Base-by-base conservation (phyloP, 2,329 filamentous ascomycete species). In the Didymosphaeria variabile region DNA sequence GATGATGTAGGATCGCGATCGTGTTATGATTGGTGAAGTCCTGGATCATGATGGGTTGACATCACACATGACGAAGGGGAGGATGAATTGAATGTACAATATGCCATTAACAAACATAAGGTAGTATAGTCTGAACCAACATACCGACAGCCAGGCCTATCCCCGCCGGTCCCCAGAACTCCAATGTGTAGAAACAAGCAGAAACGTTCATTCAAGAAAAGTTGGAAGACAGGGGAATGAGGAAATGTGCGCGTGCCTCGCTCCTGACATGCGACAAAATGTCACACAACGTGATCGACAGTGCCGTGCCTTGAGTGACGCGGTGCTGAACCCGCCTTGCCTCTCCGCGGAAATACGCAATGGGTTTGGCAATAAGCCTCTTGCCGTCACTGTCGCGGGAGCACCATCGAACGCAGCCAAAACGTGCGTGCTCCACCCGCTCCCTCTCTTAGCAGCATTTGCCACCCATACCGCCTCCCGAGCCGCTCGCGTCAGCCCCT, bases 361-460 rank as follows among this genome's bases (percentile, higher is more conserved):
- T n/a, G 9, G 29, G 17, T 34, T 12, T 34, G 26, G 29, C 6
- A n/a, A n/a, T 8, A 2, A n/a, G 31, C 29, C 26, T 12, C 17
- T 47, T 15, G 10, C 46, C 15, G 46, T 19, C 46, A 34, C 10
- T 29, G 32, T 32, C 55, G n/a, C 31, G 15, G 15, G 15, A 34
- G 26, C 42, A 17, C 40, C 21, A 31, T 44, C 51, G 23, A 42
- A 54, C 23, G 36, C 51, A 21, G 51, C 34, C 51, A 10, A 44
- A 9, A 19, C 21, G 36, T 31, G 26, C 34, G 36, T 52, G 19
- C 49, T 44, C n/a, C 23, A 23, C 29, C 5, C 42, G 12, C 7
- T 55, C 29, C 59, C n/a, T 19, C 47, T 46, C 44, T 55, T 72
- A 79, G 66, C 77, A 79, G 71, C 77, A 79, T 68, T 79, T 79